phyloP scores from a whole-genome alignment of 2,329 filamentous ascomycete species.

The Aureobasidium uvarum region DNA sequence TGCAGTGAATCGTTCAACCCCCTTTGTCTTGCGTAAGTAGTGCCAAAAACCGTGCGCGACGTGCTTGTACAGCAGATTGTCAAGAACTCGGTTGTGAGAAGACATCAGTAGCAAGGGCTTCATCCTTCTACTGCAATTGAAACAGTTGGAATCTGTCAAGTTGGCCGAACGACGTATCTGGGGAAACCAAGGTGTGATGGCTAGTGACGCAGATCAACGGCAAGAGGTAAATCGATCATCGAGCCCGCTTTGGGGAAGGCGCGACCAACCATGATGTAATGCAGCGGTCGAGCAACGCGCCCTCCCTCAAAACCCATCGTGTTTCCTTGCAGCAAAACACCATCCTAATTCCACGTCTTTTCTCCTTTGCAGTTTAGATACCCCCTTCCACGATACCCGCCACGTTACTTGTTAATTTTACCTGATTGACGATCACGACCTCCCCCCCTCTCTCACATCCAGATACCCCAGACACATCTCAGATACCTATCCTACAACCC shows the following conservation, averaged over 20 bases:
- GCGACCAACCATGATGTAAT: slow-evolving; percentile 3
- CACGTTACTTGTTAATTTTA: slow-evolving; percentile 25
- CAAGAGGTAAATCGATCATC: slow-evolving; percentile 23
- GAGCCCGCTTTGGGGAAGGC: slow-evolving; percentile 15
- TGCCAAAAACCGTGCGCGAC: neutral
- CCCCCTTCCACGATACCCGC: slow-evolving; percentile 24
- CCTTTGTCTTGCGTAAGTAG: slow-evolving; percentile 9
- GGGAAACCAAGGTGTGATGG: slow-evolving; percentile 16
- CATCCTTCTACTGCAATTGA: neutral
- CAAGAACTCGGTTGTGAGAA: neutral
- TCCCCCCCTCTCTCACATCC: neutral
- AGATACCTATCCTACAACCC: slow-evolving; percentile 1
- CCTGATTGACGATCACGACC: slow-evolving; percentile 25
- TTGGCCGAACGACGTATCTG: slow-evolving; percentile 1
- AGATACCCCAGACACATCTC: slow-evolving; percentile 12
- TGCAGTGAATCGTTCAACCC: neutral
- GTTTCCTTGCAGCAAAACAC: slow-evolving; percentile 12
- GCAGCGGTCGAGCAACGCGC: slow-evolving; percentile 2
- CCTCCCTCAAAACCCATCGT: slow-evolving; percentile 19
- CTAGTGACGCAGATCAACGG: slow-evolving; percentile 14
- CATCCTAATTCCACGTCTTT: slow-evolving; percentile 26
- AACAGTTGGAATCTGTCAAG: slow-evolving; percentile 1
- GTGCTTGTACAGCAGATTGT: neutral
- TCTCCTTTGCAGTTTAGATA: slow-evolving; percentile 26
- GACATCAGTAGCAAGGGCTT: neutral